These are phyloP conservation scores for Pinus taeda DNA, from an alignment of 75 land plant species.

Conservation along the genomic window DNA sequence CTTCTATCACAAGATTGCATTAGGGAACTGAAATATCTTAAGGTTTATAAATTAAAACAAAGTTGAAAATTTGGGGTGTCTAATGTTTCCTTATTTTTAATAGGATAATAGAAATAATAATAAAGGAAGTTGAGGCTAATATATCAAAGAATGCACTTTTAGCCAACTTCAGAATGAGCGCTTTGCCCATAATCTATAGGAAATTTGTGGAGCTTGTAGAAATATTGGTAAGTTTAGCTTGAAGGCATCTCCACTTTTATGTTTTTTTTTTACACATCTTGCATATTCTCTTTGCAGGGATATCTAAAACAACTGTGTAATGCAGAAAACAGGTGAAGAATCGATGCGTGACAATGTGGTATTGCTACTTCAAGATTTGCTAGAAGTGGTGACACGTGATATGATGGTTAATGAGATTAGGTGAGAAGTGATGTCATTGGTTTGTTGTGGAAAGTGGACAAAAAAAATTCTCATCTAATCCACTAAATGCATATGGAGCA, in stretches of 20 bases:
- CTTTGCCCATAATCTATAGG: constrained; percentile 58
- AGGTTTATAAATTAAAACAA: background rate
- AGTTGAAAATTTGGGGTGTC: background rate
- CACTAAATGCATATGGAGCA: background rate
- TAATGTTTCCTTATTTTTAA: background rate
- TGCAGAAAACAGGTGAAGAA: constrained; percentile 69
- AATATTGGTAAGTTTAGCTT: constrained; percentile 52
- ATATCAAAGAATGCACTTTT: constrained; percentile 69
- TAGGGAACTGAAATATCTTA: background rate
- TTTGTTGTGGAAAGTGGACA: background rate
- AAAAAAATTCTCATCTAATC: background rate
- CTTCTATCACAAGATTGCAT: background rate
- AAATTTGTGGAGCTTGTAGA: constrained; percentile 82
- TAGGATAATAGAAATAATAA: constrained; percentile 80
- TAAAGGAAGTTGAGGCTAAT: constrained; percentile 65
- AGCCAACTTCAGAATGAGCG: constrained; percentile 71
- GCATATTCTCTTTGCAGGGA: background rate
- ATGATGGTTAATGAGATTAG: constrained; percentile 87
- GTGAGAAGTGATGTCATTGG: constrained; percentile 22
- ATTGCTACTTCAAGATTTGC: constrained; percentile 91
- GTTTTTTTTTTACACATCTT: background rate
- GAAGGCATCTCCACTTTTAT: background rate
- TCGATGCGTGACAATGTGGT: constrained; percentile 67
- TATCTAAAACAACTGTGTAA: constrained; percentile 4
- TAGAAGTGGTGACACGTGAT: constrained; percentile 95